Percentiles rank a stretch among this genome's conserved stretches.
These are phyloP conservation scores for Haplosporangium gracile DNA, from an alignment of 192 early-diverging fungal genomes.

Conservation along the genomic window DNA sequence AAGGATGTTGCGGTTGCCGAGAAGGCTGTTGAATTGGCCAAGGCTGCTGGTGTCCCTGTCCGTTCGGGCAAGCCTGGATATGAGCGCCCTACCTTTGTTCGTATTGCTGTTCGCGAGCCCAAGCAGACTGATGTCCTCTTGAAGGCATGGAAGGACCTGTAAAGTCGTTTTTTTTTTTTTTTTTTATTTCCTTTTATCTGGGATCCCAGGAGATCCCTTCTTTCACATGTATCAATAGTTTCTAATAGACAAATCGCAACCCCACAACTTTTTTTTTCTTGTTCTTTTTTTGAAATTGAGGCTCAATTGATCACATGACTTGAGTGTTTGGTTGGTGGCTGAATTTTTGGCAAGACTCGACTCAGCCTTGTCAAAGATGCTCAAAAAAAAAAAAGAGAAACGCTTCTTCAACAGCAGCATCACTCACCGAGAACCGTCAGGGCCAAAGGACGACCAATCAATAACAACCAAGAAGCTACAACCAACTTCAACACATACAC, in stretches of 20 bases:
- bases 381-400: background rate
- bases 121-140: constrained; percentile 77
- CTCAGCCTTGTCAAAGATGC: background rate
- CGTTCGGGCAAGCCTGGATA: constrained; percentile 85
- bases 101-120: constrained; percentile 83
- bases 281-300: background rate
- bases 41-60: constrained; percentile 87
- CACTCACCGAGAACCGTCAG: background rate
- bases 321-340: constrained; percentile 2
- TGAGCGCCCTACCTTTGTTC: constrained; percentile 77
- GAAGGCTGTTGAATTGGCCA: constrained; percentile 74
- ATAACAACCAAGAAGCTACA: too few relatives aligned
- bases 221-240: background rate
- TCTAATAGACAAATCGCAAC: background rate
- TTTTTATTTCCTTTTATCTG: background rate
- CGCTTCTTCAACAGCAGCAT: background rate
- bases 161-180: background rate
- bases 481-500: background rate
- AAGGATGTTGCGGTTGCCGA: constrained; percentile 68
- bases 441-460: background rate
- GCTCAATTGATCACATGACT: background rate
- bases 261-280: background rate
- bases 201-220: background rate
- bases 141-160: constrained; percentile 72
- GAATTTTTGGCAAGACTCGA: background rate